Base-by-base conservation (phyloP, 345 rosid species). In the Chamaenerion angustifolium region DNA sequence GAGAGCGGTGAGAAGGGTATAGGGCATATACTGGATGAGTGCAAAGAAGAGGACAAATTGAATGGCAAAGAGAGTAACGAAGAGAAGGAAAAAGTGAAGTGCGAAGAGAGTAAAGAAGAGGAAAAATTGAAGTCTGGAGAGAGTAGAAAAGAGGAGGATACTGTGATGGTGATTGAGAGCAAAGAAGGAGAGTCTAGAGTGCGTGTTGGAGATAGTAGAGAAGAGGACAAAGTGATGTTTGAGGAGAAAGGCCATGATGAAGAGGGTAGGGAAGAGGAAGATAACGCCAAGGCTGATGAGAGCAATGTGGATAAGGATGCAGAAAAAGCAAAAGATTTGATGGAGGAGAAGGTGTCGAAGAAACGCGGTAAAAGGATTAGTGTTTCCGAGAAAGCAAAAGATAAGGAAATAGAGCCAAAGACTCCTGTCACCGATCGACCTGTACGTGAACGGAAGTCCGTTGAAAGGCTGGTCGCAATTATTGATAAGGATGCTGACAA, bases 391-490 rank as follows among this genome's bases (percentile, higher is more conserved):
- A 79, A 76, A 68, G 61, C n/a, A 55, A 41, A 44, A 50, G 62
- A 17, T 8, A 75, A 23, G 35, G 73, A 52, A 45, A 61, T 67
- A 57, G 77, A 59, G 59, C 76, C 58, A 12, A 74, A 68, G 68
- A 85, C 97, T 59, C 95, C 88, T 73, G 54, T 54, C 48, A 63
- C 64, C 56, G 86, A 85, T 68, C 82, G 98, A 55, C 98, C 95
- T 14, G 92, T 83, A 55, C 85, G 98, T 16, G 94, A 86, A 72
- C 71, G 98, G 12, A 90, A 83, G 61, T 77, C 88, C 57, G 98
- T 86, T 60, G 98, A 90, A 64, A 83, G 98, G 73, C 78, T 90
- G 50, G 98, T 90, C 21, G 85, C 94, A 1, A 51, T 82, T 45
- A 40, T 86, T 55, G 98, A 86, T 47, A 90, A 66, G 65, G 92